These are phyloP conservation scores for Scenedesmus sp. DNA, from an alignment of 163 green algal species.

Conservation along the genomic window DNA sequence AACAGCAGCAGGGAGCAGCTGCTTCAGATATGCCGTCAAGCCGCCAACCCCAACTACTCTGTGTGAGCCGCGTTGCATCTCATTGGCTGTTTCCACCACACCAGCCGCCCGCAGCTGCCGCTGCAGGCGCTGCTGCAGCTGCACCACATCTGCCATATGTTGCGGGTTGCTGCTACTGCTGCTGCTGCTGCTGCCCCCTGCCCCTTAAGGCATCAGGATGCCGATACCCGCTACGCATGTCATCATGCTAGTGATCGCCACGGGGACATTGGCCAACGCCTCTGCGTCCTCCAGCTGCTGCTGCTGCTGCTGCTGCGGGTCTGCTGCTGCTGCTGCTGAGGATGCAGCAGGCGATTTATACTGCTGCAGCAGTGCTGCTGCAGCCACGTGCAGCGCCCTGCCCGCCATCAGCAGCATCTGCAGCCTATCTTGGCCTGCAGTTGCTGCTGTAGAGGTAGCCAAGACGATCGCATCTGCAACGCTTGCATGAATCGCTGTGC, in stretches of 20 bases:
- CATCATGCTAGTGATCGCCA: background rate
- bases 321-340: background rate
- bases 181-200: no score
- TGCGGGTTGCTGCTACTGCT: background rate
- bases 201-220: background rate
- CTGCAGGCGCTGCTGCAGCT: background rate
- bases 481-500: background rate
- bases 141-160: background rate
- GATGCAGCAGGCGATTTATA: background rate
- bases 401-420: background rate
- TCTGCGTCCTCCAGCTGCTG: background rate
- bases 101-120: background rate
- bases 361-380: background rate
- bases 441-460: background rate
- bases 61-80: background rate
- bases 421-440: background rate
- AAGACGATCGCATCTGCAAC: background rate
- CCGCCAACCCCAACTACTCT: background rate
- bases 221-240: background rate
- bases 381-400: background rate
- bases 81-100: background rate
- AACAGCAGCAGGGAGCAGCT: background rate
- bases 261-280: background rate
- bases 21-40: background rate
- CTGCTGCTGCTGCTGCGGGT: background rate